Base-by-base conservation (phyloP, 2,329 filamentous ascomycete genomes). In the Trichophyton verrucosum region DNA sequence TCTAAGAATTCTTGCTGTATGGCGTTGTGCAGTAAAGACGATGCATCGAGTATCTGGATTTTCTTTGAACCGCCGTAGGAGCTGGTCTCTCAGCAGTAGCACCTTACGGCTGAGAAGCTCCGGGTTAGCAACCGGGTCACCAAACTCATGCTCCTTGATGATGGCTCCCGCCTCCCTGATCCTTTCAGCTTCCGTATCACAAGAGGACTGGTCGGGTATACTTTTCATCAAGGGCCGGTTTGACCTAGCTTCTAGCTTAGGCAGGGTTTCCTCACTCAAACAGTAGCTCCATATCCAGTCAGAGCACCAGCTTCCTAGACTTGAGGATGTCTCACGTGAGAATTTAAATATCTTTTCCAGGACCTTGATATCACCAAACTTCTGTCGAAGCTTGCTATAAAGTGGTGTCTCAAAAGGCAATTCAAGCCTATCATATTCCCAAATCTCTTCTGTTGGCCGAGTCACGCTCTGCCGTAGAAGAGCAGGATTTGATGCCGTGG, bases 301-400 rank as follows among this genome's bases (percentile, higher is more conserved):
- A 0, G 90, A 85, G 66, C 88, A 89, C 92, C 94, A 97, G 2
- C 80, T 74, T 0, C 94, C 94, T 3, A 97, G 78, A 47, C 87
- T 80, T 1, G 82, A 80, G 1, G 82, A 83, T 1, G 86, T 82
- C 7, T 80, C 74, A 30, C 77, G 78, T 0, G 88, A 79, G 64
- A 82, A 86, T 1, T 73, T 69, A 33, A 91, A 86, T 0, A 85
- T 73, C 33, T 77, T 80, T 5, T 76, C 69, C 63, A 95, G 74
- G 8, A 76, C 72, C 57, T 75, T 62, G 3, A 84, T 67, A 47
- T 83, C 77, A 9, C 77, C 77, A 65, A 81, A 85, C 2, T 73
- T 74, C 1, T 70, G 70, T 22, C 80, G 75, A 33, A 96, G 73
- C 2, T 76, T 73, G 15, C 77, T 72, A 70, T 85, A 84, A 0